Base-by-base conservation (phyloP, 495 filamentous ascomycete genomes). In the Immersiella caudata region DNA sequence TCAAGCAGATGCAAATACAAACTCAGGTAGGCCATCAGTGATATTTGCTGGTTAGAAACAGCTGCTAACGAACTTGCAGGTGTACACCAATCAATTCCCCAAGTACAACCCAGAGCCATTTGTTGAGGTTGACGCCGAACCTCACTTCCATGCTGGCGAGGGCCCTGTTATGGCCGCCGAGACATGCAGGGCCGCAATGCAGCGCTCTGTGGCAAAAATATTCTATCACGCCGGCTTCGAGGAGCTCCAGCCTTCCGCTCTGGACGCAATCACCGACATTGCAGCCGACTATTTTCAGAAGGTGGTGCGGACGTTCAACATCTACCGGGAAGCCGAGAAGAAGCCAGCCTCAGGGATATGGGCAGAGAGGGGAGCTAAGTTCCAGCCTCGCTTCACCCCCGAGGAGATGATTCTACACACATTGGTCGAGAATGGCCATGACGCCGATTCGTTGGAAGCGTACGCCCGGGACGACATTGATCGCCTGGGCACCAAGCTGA, bases 1-100 rank as follows among this genome's bases (percentile, higher is more conserved):
- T 99, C 75, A 99, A 98, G 83, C 95, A 99, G 81, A 99, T 99
- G 95, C 96, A 98, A 76, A 83, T 97, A 33, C 96, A 99, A 74
- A 90, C 93, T 55, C 95, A 97, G 87, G 93, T 94, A 88, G 70
- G 82, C 70, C 57, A 60, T 12, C 9, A 14, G 6, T n/a, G 9
- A 8, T 14, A n/a, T 18, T 20, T 1, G 36, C 7, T 50, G 36
- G 2, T 27, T 3, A 60, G 27, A 36, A 12, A 11, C 29, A 25
- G 18, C 67, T 56, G 64, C 70, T 71, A 55, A 75, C 66, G 18
- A 40, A 11, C 0, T 35, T 71, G 2, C 14, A 96, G 93, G 93
- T 97, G 82, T 99, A 98, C 75, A 89, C 93, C 72, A 98, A 97
- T 73, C 95, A 99, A 75, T 98, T 99, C 70, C 93, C 93, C 69